Evolutionary conservation across 192 early-diverging fungal genomes (phyloP).

Genomic region (Mortierella alpina): DNA sequence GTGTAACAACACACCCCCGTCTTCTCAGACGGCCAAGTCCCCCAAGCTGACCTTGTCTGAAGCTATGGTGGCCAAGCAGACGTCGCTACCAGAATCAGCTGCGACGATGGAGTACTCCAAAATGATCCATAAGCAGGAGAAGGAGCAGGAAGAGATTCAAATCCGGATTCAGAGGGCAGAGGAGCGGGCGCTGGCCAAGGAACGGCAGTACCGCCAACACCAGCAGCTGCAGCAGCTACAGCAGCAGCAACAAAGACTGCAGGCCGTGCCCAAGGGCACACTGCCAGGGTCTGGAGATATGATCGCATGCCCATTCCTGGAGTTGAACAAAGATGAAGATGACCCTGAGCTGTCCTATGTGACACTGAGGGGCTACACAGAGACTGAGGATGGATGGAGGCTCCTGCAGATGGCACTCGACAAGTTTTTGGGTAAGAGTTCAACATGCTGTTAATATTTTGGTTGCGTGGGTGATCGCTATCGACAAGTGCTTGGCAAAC

Average conservation of each 20-base stretch:
- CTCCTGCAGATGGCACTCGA: slow-evolving; percentile 26
- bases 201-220: not conserved
- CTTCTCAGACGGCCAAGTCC: not conserved
- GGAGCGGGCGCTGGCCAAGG: slow-evolving; percentile 2
- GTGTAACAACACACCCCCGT: not conserved
- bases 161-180: slow-evolving; percentile 5
- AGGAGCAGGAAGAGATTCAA: slow-evolving; percentile 1
- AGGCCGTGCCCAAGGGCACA: not conserved
- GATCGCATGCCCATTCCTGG: slow-evolving; percentile 31
- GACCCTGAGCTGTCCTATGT: not conserved
- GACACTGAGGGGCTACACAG: slow-evolving; percentile 40
- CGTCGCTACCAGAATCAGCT: slow-evolving; percentile 30
- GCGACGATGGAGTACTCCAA: slow-evolving; percentile 17
- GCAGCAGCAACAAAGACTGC: not conserved
- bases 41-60: slow-evolving; percentile 22
- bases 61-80: slow-evolving; percentile 30
- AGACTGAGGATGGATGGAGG: slow-evolving; percentile 47
- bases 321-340: slow-evolving; percentile 3
- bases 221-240: not conserved
- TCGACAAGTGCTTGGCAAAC: not conserved
- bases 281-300: not conserved
- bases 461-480: too few species aligned
- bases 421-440: slow-evolving; percentile 37
- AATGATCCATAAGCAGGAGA: not conserved
- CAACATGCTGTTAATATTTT: too few species aligned